These are phyloP conservation scores for Aspergillus persii DNA, from an alignment of 2,329 filamentous ascomycete species.

Conservation along the genomic window DNA sequence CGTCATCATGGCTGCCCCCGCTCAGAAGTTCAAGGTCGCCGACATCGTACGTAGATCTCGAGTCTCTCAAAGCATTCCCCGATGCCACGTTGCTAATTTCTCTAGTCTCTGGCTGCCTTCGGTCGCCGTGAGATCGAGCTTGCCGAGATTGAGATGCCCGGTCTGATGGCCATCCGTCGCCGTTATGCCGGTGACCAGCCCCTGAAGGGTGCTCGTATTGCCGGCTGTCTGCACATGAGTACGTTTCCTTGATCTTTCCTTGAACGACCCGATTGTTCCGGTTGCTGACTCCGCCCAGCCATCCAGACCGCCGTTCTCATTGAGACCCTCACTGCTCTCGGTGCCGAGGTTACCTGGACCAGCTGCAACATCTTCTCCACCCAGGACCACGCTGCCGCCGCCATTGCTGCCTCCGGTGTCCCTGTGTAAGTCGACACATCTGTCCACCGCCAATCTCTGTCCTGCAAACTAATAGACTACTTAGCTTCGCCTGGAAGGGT, in stretches of 20 bases:
- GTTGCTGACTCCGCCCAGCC: slow-evolving; percentile 48
- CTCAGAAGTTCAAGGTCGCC: slow-evolving; percentile 95
- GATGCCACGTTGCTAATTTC: slow-evolving; percentile 9
- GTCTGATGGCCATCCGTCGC: slow-evolving; percentile 88
- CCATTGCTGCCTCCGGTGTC: slow-evolving; percentile 89
- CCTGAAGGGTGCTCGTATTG: slow-evolving; percentile 89
- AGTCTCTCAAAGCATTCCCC: neutral
- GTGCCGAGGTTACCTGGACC: slow-evolving; percentile 98
- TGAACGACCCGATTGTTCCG: neutral
- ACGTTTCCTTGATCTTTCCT: slow-evolving; percentile 29
- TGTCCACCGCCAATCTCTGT: no score
- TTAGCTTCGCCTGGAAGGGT: slow-evolving; percentile 70
- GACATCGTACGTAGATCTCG: slow-evolving; percentile 64
- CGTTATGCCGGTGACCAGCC: slow-evolving; percentile 95
- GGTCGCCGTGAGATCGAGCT: slow-evolving; percentile 99
- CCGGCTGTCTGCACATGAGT: slow-evolving; percentile 98
- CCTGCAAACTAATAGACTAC: slow-evolving; percentile 4
- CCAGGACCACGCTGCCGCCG: slow-evolving; percentile 96
- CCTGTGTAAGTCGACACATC: slow-evolving; percentile 61
- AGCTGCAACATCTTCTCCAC: slow-evolving; percentile 99
- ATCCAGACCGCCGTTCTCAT: slow-evolving; percentile 99
- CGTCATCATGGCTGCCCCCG: slow-evolving; percentile 66
- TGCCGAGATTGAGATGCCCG: slow-evolving; percentile 94
- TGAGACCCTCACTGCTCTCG: slow-evolving; percentile 90
- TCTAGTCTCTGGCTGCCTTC: slow-evolving; percentile 83